Evolutionary conservation across 441 rosid species (phyloP).

Genomic region (Pelargonium australe): DNA sequence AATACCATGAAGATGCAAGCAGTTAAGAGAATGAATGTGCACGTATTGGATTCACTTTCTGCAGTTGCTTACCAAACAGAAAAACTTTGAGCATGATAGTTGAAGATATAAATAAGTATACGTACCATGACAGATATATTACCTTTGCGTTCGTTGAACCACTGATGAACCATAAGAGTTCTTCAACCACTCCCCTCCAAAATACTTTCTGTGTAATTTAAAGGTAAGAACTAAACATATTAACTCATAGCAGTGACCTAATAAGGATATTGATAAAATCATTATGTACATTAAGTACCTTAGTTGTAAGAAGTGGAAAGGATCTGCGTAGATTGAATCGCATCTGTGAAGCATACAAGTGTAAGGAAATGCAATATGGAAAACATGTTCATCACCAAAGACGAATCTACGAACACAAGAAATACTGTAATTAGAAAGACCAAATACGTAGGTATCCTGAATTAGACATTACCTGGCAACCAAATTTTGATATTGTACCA

Average conservation of each 20-base stretch:
- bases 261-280: background rate
- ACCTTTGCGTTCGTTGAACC: slow-evolving; percentile 91
- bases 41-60: too few species aligned
- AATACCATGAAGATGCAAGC: too few species aligned
- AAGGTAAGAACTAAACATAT: too few species aligned
- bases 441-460: too few species aligned
- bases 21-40: too few species aligned
- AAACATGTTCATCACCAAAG: background rate
- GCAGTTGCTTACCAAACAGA: too few species aligned
- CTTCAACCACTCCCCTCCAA: slow-evolving; percentile 98
- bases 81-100: too few species aligned
- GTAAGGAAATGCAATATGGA: too few species aligned
- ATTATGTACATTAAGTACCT: slow-evolving; percentile 35
- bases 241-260: background rate
- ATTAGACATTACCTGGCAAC: slow-evolving; percentile 66
- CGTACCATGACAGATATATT: slow-evolving; percentile 5
- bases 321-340: slow-evolving; percentile 71
- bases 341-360: slow-evolving; percentile 41
- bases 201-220: slow-evolving; percentile 58
- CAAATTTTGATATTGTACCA: slow-evolving; percentile 86
- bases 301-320: slow-evolving; percentile 91
- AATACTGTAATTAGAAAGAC: too few species aligned
- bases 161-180: slow-evolving; percentile 93
- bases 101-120: too few species aligned
- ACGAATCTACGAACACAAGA: background rate